phyloP scores from a whole-genome alignment of 2,329 filamentous ascomycete species.

The Pseudogymnoascus sp. region DNA sequence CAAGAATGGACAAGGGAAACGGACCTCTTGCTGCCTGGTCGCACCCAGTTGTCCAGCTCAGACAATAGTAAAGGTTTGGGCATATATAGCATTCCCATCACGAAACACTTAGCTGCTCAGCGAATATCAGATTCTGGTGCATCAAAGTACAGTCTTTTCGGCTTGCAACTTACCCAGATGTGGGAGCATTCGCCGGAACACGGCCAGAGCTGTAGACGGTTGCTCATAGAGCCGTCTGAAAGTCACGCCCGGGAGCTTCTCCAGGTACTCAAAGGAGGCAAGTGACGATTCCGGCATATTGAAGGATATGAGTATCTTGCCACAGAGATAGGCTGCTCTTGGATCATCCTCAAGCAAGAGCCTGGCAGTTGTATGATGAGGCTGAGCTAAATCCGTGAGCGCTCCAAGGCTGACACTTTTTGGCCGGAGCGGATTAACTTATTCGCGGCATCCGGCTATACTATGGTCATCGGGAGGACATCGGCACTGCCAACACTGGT shows the following conservation, averaged over 20 bases:
- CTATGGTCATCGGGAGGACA: too few relatives aligned
- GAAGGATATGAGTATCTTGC: conserved; percentile 7
- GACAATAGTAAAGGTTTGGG: conserved; percentile 69
- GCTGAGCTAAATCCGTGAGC: not conserved
- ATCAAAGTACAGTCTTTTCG: conserved; percentile 11
- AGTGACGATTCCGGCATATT: conserved; percentile 41
- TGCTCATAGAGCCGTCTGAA: conserved; percentile 92
- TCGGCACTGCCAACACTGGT: not conserved
- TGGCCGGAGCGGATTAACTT: not conserved
- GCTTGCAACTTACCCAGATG: conserved; percentile 59
- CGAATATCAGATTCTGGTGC: conserved; percentile 11
- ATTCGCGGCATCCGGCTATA: not conserved
- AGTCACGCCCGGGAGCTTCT: conserved; percentile 80
- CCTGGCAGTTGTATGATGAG: not conserved
- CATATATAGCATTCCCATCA: conserved; percentile 93
- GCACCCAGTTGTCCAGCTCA: conserved; percentile 82
- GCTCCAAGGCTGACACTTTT: conserved; percentile 6
- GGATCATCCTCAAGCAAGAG: conserved; percentile 8
- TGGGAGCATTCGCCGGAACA: conserved; percentile 95
- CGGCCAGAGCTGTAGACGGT: conserved; percentile 88
- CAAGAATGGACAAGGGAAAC: conserved; percentile 15
- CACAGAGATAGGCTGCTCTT: not conserved
- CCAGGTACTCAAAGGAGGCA: conserved; percentile 79
- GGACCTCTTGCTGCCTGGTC: conserved; percentile 54
- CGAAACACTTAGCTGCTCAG: conserved; percentile 74